phyloP scores from a whole-genome alignment of 768 basidiomycete species.

The Termitomyces sp. region DNA sequence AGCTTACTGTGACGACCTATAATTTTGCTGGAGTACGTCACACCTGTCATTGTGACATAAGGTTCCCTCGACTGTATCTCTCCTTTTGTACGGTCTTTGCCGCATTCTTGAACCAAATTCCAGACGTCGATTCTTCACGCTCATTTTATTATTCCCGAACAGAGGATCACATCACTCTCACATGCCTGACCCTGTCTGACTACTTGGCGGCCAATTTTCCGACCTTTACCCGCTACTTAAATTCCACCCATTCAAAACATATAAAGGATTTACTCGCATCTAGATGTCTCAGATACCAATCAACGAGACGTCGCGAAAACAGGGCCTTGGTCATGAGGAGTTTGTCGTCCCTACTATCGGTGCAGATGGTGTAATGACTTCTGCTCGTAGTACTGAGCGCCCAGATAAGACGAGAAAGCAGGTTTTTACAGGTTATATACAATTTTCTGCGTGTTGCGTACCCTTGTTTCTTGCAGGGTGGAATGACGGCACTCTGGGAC shows the following conservation, averaged over 20 bases:
- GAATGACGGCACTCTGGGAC: conserved; percentile 9
- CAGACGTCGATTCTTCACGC: too few species aligned
- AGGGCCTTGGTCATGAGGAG: background rate
- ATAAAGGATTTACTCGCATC: background rate
- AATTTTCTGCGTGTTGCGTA: conserved; percentile 52
- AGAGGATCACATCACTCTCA: too few species aligned
- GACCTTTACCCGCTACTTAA: background rate
- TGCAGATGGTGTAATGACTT: background rate
- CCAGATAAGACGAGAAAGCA: conserved; percentile 17
- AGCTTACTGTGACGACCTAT: too few species aligned
- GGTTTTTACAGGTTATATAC: conserved; percentile 26
- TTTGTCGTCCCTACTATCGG: background rate
- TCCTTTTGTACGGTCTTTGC: too few species aligned
- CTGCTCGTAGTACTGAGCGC: background rate
- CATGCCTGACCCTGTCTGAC: too few species aligned
- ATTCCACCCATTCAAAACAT: background rate
- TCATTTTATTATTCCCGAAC: too few species aligned
- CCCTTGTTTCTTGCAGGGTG: conserved; percentile 39
- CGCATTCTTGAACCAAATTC: too few species aligned
- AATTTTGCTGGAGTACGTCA: background rate
- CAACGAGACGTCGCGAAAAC: conserved; percentile 11
- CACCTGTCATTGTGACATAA: background rate
- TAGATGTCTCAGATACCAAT: too few species aligned
- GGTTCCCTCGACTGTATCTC: too few species aligned
- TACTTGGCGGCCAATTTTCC: background rate